These are phyloP conservation scores for Apiotrichum gracile DNA, from an alignment of 1,284 basidiomycete genomes.

Conservation along the genomic window DNA sequence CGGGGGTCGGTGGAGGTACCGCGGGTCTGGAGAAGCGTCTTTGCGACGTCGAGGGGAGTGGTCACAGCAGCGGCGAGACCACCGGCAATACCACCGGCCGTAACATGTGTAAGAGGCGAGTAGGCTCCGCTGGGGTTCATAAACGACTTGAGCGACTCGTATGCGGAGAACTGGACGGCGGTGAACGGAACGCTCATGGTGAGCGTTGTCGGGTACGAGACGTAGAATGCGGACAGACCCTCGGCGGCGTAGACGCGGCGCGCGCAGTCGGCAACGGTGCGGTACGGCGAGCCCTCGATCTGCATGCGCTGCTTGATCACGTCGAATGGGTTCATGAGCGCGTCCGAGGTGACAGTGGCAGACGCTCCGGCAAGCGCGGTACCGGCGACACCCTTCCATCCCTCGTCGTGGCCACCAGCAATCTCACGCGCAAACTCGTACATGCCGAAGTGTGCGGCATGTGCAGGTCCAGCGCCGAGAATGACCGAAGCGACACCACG, in stretches of 20 bases:
- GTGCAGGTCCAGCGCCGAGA: constrained; percentile 93
- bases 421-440: constrained; percentile 94
- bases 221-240: constrained; percentile 88
- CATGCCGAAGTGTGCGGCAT: constrained; percentile 95
- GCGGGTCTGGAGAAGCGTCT: constrained; percentile 76
- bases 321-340: constrained; percentile 99
- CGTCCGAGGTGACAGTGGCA: constrained; percentile 92
- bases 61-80: constrained; percentile 92
- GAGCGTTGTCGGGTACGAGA: constrained; percentile 96
- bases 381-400: constrained; percentile 41
- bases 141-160: constrained; percentile 84
- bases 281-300: constrained; percentile 83
- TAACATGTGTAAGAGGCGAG: constrained; percentile 84
- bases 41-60: constrained; percentile 97
- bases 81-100: constrained; percentile 86
- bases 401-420: constrained; percentile 61
- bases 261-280: constrained; percentile 76
- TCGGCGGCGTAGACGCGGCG: constrained; percentile 73
- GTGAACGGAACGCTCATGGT: constrained; percentile 98
- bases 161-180: constrained; percentile 94
- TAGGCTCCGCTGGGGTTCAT: constrained; percentile 83
- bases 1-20: constrained; percentile 74
- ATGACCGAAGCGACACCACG: constrained; percentile 96
- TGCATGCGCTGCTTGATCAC: constrained; percentile 99
- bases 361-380: constrained; percentile 86